These are phyloP conservation scores for Carex arenaria DNA, from an alignment of 202 grass and related monocot species.

Conservation along the genomic window DNA sequence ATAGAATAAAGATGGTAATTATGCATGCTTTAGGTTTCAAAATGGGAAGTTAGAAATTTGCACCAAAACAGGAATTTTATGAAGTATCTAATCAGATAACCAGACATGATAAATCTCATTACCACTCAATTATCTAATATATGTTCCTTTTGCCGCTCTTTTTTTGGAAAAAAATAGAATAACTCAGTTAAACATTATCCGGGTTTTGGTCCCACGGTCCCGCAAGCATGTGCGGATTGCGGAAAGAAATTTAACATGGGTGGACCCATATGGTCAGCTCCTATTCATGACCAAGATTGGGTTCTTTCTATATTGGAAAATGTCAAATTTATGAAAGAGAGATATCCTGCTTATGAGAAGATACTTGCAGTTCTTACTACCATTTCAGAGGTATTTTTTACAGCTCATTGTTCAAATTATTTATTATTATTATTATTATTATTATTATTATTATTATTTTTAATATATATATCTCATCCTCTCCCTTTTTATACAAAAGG, in stretches of 20 bases:
- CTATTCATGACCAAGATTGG: slow-evolving; percentile 97
- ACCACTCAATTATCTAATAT: not conserved
- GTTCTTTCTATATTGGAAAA: slow-evolving; percentile 64
- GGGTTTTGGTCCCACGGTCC: slow-evolving; percentile 81
- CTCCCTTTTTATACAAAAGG: slow-evolving; percentile 10
- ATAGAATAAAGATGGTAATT: not conserved
- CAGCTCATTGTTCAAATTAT: not conserved
- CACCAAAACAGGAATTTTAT: not conserved
- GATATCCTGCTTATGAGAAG: slow-evolving; percentile 83
- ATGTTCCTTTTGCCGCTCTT: not conserved
- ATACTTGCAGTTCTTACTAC: slow-evolving; percentile 73
- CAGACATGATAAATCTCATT: slow-evolving; percentile 4
- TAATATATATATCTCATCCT: slow-evolving; percentile 15
- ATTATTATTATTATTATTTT: not conserved
- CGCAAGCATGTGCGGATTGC: slow-evolving; percentile 76
- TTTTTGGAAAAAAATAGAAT: slow-evolving; percentile 32
- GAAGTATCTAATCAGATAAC: not conserved
- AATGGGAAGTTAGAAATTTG: not conserved
- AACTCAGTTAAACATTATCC: slow-evolving; percentile 72
- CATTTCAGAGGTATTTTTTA: slow-evolving; percentile 61
- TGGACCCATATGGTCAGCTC: slow-evolving; percentile 93
- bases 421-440: not conserved
- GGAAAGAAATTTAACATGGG: slow-evolving; percentile 91
- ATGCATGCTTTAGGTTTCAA: not conserved
- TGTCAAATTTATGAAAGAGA: slow-evolving; percentile 59